A percentile compares a stretch with the other conserved stretches of the same genome.
phyloP scores from a whole-genome alignment of 305 asterid species.

The Solanum chacoense region DNA sequence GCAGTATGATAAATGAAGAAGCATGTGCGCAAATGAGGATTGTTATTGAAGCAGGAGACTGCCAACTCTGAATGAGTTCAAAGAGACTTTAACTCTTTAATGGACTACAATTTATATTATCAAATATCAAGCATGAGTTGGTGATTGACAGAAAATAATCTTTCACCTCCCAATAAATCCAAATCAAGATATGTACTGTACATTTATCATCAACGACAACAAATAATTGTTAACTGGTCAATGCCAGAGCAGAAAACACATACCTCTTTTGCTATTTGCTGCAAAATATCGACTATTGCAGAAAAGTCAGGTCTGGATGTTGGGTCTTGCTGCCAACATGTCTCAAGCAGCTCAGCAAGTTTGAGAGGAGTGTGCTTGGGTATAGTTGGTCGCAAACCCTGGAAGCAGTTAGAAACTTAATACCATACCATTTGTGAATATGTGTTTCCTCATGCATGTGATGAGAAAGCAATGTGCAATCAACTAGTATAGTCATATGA shows the following conservation, averaged over 20 bases:
- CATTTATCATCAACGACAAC: not conserved
- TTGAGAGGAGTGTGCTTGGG: slow-evolving; percentile 66
- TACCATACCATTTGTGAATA: not conserved
- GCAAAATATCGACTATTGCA: slow-evolving; percentile 54
- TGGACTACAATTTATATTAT: not conserved
- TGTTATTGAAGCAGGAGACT: not conserved
- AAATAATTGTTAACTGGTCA: not conserved
- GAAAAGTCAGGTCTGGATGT: slow-evolving; percentile 70
- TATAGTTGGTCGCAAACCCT: slow-evolving; percentile 85
- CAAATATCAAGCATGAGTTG: not conserved
- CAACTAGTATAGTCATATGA: not conserved
- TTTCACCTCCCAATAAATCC: not conserved
- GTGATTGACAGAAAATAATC: not conserved
- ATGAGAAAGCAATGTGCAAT: not conserved
- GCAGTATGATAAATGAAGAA: not conserved
- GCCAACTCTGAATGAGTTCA: not conserved
- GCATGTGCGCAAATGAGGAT: not conserved
- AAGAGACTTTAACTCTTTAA: not conserved
- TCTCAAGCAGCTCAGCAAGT: slow-evolving; percentile 77
- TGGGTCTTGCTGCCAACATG: slow-evolving; percentile 93
- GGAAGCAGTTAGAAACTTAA: not conserved
- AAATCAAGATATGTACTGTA: not conserved
- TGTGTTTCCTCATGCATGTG: not conserved
- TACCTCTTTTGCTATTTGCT: slow-evolving; percentile 73
- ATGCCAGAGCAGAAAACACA: not conserved